Percentiles rank a stretch among this genome's conserved stretches.
phyloP scores from a whole-genome alignment of 306 rosid genomes.

The Vigna angularis region DNA sequence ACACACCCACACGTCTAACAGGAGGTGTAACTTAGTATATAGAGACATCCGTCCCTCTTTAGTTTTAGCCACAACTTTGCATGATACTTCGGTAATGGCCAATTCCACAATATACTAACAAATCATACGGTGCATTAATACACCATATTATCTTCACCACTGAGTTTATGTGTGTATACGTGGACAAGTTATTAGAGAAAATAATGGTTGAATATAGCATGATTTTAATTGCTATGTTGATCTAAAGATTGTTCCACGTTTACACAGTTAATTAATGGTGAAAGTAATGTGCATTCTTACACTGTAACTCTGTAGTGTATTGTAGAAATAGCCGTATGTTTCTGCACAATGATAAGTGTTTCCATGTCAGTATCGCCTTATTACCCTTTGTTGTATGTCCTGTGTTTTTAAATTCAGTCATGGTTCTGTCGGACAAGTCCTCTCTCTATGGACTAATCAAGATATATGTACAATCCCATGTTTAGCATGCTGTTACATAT shows the following conservation, averaged over 20 bases:
- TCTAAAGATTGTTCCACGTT: conserved; percentile 7
- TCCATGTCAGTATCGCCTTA: conserved; percentile 31
- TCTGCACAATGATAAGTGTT: conserved; percentile 4
- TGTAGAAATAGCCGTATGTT: conserved; percentile 36
- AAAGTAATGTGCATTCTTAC: conserved; percentile 17
- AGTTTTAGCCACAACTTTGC: conserved; percentile 27
- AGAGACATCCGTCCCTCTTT: conserved; percentile 17
- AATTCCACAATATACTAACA: conserved; percentile 34
- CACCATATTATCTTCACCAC: conserved; percentile 33
- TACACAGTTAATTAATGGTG: conserved; percentile 37
- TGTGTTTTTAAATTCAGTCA: conserved; percentile 16
- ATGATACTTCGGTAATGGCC: conserved; percentile 31
- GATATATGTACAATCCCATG: neutral
- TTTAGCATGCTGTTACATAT: neutral
- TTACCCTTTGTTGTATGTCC: conserved; percentile 27
- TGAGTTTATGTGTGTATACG: conserved; percentile 28
- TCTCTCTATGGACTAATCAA: neutral
- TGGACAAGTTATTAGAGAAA: conserved; percentile 36
- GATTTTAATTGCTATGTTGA: conserved; percentile 7
- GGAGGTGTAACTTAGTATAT: conserved; percentile 39
- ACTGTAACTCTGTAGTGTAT: conserved; percentile 16
- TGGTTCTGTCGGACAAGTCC: neutral
- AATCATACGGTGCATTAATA: conserved; percentile 19
- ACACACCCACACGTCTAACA: conserved; percentile 39
- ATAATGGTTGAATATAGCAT: neutral